phyloP scores from a whole-genome alignment of 129 eudicot species.

The Lactuca sativa region DNA sequence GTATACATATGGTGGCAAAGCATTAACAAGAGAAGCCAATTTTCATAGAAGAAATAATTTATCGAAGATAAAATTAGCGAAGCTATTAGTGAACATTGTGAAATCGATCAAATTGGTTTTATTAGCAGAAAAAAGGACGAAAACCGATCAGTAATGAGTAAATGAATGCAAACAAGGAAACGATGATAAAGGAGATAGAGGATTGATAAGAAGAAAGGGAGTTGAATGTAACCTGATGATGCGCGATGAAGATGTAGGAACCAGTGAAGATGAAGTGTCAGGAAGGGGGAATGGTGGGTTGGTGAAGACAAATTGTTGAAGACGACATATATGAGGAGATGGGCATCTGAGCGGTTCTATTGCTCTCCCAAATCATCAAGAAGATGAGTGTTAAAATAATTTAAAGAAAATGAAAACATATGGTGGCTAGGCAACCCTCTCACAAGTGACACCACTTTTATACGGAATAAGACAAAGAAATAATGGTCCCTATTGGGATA shows the following conservation, averaged over 20 bases:
- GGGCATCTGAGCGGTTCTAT: background rate
- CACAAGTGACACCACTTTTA: no score
- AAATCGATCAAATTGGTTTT: background rate
- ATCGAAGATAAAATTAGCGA: background rate
- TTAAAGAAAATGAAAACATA: no score
- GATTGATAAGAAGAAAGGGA: background rate
- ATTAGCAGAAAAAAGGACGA: background rate
- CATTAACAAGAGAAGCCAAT: background rate
- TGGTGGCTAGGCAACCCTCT: no score
- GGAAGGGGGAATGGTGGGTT: background rate
- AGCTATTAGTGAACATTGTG: background rate
- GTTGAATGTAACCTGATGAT: constrained; percentile 13
- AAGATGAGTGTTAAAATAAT: background rate
- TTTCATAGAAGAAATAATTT: background rate
- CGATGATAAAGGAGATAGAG: background rate
- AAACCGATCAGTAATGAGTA: background rate
- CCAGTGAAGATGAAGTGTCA: background rate
- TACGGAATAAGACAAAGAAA: no score
- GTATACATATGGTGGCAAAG: background rate
- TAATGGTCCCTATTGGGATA: no score
- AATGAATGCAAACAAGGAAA: background rate
- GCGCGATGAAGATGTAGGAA: background rate
- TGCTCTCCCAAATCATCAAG: background rate
- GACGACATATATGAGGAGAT: background rate
- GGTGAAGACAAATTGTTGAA: background rate